Conservation (phyloP, 1,139 yeast species). For the Kodamaea suecica region DNA sequence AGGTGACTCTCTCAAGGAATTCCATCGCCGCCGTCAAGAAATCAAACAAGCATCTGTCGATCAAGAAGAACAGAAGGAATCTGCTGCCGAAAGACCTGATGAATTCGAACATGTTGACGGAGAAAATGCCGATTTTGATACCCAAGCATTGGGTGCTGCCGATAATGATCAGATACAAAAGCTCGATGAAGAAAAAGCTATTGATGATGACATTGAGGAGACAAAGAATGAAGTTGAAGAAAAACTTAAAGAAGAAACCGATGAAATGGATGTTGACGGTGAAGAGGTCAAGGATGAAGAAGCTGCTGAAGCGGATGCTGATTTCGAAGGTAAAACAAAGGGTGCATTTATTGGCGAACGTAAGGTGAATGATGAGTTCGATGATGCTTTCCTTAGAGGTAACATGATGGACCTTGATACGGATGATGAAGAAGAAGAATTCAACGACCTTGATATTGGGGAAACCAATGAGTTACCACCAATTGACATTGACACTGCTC, state of each 20-base stretch:
- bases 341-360: conserved; percentile 54
- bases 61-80: conserved; percentile 47
- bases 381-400: conserved; percentile 19
- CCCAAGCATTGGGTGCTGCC: conserved; percentile 94
- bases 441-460: conserved; percentile 26
- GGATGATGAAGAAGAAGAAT: conserved; percentile 24
- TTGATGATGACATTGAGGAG: conserved; percentile 60
- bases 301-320: conserved; percentile 36
- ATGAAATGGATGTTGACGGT: conserved; percentile 19
- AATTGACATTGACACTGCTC: conserved; percentile 61
- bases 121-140: conserved; percentile 66
- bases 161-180: conserved; percentile 74
- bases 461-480: conserved; percentile 35
- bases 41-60: conserved; percentile 59
- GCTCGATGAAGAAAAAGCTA: conserved; percentile 81
- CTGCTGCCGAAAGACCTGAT: conserved; percentile 69
- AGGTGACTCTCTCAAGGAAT: conserved; percentile 89
- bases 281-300: conserved; percentile 19
- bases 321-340: conserved; percentile 51
- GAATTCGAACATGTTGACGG: conserved; percentile 93
- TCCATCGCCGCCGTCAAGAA: conserved; percentile 87
- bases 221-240: conserved; percentile 20
- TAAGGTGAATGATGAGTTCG: conserved; percentile 28
- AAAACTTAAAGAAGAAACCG: conserved; percentile 20
- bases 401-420: conserved; percentile 28